Evolutionary conservation across 768 basidiomycete species (phyloP), one percentile per base, ranked within the genome.

Genomic region (Lentinula lateritia): DNA sequence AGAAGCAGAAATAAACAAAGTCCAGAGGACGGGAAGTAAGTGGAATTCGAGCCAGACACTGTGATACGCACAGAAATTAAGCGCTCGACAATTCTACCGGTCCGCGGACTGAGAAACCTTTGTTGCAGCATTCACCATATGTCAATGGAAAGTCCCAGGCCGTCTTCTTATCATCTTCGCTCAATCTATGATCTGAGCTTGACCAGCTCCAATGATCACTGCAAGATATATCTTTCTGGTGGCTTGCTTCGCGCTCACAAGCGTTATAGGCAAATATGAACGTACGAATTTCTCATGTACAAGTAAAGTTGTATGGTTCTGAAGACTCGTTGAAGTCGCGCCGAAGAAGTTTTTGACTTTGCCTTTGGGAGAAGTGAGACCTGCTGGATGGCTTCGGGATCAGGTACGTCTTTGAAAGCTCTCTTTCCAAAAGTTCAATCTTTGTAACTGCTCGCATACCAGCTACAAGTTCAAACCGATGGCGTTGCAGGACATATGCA

Each of bases 1-100:
- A 92, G 75, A 90, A 93, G 0, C 67, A 54, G 63, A 90, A 89
- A 69, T 92, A 93, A 2, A 90, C 34, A 2, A 89, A 65, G 69
- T 91, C 89, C 43, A 84, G 64, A 12, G 86, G 87, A 62, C 89
- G 85, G 5, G 58, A 59, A 7, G 58, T 6, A 7, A 59, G 45
- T 5, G 58, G 46, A 10, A 59, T 18, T 59, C 45, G 39, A 28
- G 55, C 55, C 38, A 41, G 46, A 18, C 8, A 20, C 16, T 18
- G 9, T 48, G 46, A 48, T 48, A 48, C 12, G n/a, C n/a, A 9
- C 46, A 48, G 28, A 3, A 48, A 20, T 48, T 23, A 48, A 20
- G 20, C 46, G 46, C 46, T 23, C 46, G 23, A 23, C 18, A 6
- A 48, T 48, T 18, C 46, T 48, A 18, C 45, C 45, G 38, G 23